Base-by-base conservation (phyloP, 2,329 filamentous ascomycete species). In the Fusarium pseudograminearum region DNA sequence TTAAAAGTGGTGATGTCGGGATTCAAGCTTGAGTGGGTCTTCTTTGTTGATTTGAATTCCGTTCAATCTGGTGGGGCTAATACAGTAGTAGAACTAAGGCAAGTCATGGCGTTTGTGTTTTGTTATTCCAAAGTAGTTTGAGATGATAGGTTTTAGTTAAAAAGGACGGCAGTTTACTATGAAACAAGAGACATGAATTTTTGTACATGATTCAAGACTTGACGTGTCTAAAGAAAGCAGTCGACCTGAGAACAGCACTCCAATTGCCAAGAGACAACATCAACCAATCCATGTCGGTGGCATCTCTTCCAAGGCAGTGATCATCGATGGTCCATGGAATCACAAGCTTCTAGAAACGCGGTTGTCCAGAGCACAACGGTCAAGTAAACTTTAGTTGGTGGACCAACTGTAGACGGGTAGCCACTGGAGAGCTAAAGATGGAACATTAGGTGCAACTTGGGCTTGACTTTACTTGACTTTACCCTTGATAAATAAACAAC, bases 1-100 rank as follows among this genome's bases (percentile, higher is more conserved):
- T 31, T 55, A 55, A 67, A 70, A 70, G 52, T 65, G 46, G 55
- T 58, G 45, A 61, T 65, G 48, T 18, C 48, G 68, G 56, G 28
- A 44, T 55, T 71, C 34, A 45, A 71, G 59, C 55, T 55, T 62
- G 52, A 24, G 52, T 67, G 58, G 63, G 67, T 28, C 26, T 28
- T 48, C 46, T 33, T 45, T 28, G 44, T 30, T 20, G 36, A 20
- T 14, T 36, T 38, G 36, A 67, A 69, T 56, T 40, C 67, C 62
- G 61, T 50, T 45, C 52, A 18, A 53, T 20, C 16, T 55, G 33
- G 67, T 58, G 67, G 67, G 62, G 67, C 45, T 20, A 26, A 14
- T 41, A 38, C 44, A 18, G n/a, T 18, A 12, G 11, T 12, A 30
- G 10, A 12, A 30, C 28, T 30, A 30, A 26, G 22, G 6, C 36